Percentiles rank a stretch among this genome's conserved stretches.
These are phyloP conservation scores for Mortierella polycephala DNA, from an alignment of 371 early-diverging fungal genomes.

Conservation along the genomic window DNA sequence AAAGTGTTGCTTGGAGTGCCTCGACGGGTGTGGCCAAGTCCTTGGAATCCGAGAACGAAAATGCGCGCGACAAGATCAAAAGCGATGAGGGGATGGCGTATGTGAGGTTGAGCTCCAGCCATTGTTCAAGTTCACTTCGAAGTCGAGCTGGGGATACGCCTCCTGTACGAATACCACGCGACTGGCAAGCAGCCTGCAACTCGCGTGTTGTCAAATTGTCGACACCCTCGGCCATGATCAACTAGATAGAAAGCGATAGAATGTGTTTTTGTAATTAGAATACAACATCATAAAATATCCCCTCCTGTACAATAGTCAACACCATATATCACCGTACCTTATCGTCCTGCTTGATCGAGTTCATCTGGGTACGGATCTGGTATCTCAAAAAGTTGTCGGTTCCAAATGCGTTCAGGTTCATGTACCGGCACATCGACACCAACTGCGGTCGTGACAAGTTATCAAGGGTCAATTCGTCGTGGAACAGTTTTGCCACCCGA, in stretches of 20 bases:
- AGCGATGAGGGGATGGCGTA: constrained; percentile 94
- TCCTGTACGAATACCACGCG: constrained; percentile 91
- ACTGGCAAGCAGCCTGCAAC: constrained; percentile 86
- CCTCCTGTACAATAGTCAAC: background rate
- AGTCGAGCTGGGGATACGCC: constrained; percentile 91
- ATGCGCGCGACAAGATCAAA: constrained; percentile 91
- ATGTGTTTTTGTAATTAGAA: background rate
- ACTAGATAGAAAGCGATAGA: constrained; percentile 42
- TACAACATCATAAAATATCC: background rate
- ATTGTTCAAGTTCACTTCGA: constrained; percentile 89
- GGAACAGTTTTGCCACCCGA: constrained; percentile 86
- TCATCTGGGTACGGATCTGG: constrained; percentile 88
- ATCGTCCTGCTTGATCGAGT: constrained; percentile 90
- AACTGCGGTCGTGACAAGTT: constrained; percentile 95
- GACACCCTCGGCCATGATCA: constrained; percentile 91
- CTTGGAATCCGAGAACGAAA: constrained; percentile 79
- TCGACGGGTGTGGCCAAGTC: constrained; percentile 72
- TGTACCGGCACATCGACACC: constrained; percentile 92
- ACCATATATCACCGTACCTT: constrained; percentile 53
- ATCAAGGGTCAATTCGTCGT: constrained; percentile 93
- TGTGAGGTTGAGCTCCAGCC: constrained; percentile 93
- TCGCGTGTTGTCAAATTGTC: constrained; percentile 88
- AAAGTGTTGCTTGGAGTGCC: constrained; percentile 93
- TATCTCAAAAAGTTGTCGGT: constrained; percentile 94
- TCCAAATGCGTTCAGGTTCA: constrained; percentile 95